phyloP scores from a whole-genome alignment of 2,329 filamentous ascomycete species.

The Rhynchosporium agropyri region DNA sequence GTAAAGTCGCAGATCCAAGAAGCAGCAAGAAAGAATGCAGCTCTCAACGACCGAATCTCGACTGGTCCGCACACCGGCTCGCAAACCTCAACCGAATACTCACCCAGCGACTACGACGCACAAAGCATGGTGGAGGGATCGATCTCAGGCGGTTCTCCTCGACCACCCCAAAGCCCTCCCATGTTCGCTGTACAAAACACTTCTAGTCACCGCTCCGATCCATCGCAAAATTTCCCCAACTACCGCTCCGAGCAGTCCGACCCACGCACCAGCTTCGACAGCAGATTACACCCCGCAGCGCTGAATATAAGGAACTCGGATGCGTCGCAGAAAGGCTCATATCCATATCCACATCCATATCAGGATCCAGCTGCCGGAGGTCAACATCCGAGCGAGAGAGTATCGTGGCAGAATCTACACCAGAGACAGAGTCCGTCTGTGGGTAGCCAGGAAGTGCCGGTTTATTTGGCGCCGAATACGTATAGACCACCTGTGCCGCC shows the following conservation, averaged over 20 bases:
- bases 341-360: constrained; percentile 8
- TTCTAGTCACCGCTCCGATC: constrained; percentile 2
- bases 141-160: not conserved
- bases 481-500: not conserved
- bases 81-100: constrained; percentile 16
- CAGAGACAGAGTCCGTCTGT: not conserved
- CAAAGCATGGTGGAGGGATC: not conserved
- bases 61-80: constrained; percentile 5
- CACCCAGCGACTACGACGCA: constrained; percentile 15
- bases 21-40: constrained; percentile 28
- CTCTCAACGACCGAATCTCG: not conserved
- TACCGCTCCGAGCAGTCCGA: constrained; percentile 9
- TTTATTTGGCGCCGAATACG: not conserved
- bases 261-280: constrained; percentile 4
- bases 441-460: not conserved
- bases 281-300: not conserved
- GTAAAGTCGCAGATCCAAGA: constrained; percentile 49
- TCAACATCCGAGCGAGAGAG: constrained; percentile 10
- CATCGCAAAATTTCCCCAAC: not conserved
- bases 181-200: not conserved
- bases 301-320: constrained; percentile 12
- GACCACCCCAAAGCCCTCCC: not conserved
- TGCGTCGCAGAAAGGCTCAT: constrained; percentile 7
- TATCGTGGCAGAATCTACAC: constrained; percentile 18
- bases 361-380: constrained; percentile 5